These are phyloP conservation scores for Umbelopsis ramanniana DNA, from an alignment of 192 early-diverging fungal genomes.

Conservation along the genomic window DNA sequence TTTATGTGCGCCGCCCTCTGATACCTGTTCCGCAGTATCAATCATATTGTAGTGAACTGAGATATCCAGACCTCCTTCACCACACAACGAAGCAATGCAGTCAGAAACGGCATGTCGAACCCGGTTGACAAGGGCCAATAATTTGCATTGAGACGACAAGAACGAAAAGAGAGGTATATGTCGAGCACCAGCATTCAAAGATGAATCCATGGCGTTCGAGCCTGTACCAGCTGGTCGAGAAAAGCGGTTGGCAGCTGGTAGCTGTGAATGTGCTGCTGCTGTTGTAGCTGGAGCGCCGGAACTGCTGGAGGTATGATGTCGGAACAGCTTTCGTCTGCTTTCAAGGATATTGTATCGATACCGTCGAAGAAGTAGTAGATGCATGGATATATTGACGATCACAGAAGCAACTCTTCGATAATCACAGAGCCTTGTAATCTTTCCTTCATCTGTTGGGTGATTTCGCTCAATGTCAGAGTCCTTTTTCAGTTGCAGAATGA, in stretches of 20 bases:
- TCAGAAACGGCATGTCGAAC: slow-evolving; percentile 32
- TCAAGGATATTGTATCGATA: slow-evolving; percentile 38
- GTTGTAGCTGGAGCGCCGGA: background rate
- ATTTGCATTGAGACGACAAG: slow-evolving; percentile 33
- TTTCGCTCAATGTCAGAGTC: slow-evolving; percentile 8
- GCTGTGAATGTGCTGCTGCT: background rate
- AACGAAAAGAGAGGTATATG: slow-evolving; percentile 16
- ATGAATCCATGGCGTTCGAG: background rate
- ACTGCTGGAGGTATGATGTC: background rate
- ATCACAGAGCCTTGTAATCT: background rate
- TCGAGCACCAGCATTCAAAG: slow-evolving; percentile 23
- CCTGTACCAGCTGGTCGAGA: background rate
- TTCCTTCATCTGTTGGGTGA: background rate
- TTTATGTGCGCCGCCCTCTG: background rate
- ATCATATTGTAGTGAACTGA: slow-evolving; percentile 36
- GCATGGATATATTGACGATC: slow-evolving; percentile 33
- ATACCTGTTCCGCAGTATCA: background rate
- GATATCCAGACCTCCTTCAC: slow-evolving; percentile 34
- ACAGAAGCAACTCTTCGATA: slow-evolving; percentile 14
- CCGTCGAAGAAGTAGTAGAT: slow-evolving; percentile 35
- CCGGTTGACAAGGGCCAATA: slow-evolving; percentile 36
- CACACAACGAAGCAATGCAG: slow-evolving; percentile 29
- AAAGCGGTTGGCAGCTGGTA: background rate
- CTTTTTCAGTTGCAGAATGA: slow-evolving; percentile 16
- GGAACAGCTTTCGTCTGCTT: slow-evolving; percentile 10